Base-by-base conservation (phyloP, 1,284 basidiomycete species). In the Wallemia mellicola region DNA sequence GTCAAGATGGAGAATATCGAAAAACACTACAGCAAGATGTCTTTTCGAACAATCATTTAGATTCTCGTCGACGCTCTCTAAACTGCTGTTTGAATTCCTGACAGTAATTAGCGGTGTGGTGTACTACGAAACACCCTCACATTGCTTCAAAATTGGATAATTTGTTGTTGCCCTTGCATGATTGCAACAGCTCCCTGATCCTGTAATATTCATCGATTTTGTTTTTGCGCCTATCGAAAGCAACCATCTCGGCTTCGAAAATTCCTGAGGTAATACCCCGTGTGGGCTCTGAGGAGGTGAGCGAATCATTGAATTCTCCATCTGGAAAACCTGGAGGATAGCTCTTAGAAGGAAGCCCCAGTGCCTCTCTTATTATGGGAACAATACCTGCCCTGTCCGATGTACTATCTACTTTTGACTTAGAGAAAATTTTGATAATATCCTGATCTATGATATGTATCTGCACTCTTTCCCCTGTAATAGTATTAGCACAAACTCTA, bases 21-120 rank as follows among this genome's bases (percentile, higher is more conserved):
- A 91, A 72, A 86, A 89, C 2, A 84, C 79, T 2, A 89, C 73
- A 17, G 79, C 82, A 2, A 88, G 76, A 61, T 80, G 82, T 2
- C 79, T 73, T 11, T 71, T 32, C 30, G 30, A 32, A 7, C 9
- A 32, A 32, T 32, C 7, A 19, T 32, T 19, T 19, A 32, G 9
- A 7, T 32, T 19, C 30, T 32, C 30, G 19, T 32, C 30, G 7
- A 32, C 19, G 30, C 30, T 32, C 19, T 32, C 30, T 32, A 32
- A 9, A 32, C 30, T 32, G 19, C 30, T 32, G 19, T 32, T 19
- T 32, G 30, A 19, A 19, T 32, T 32, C 9, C 30, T 32, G 30
- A 19, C 7, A 19, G 30, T 32, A 9, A 19, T 32, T 32, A 19
- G 19, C 9, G 9, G 30, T 19, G 30, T 19, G 19, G 19, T 32